A percentile compares a stretch with the other conserved stretches of the same genome.
Evolutionary conservation across 768 basidiomycete genomes (phyloP).

Genomic region (Boletales sp.): DNA sequence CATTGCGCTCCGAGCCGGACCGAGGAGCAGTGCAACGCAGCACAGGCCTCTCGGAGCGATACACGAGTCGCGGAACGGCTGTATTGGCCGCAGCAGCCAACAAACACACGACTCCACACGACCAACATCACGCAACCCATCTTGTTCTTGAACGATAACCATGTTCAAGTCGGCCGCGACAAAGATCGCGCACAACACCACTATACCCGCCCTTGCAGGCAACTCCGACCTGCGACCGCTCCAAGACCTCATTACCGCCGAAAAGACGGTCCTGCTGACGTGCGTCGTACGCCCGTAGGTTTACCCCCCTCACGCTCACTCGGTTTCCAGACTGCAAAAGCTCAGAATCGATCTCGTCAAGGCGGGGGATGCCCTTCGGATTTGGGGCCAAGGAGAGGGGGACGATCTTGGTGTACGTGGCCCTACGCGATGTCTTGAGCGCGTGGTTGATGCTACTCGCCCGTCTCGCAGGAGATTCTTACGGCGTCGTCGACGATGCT

Average conservation of each 20-base stretch:
- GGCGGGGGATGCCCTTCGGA: conserved; percentile 66
- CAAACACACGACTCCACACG: conserved; percentile 4
- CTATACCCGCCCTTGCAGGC: conserved; percentile 63
- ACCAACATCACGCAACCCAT: background rate
- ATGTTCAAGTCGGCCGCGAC: conserved; percentile 82
- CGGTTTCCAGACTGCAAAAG: conserved; percentile 50
- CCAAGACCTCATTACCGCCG: conserved; percentile 86
- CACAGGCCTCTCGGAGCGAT: too few species aligned
- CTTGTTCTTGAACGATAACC: conserved; percentile 7
- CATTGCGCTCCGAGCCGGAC: too few species aligned
- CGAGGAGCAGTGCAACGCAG: too few species aligned
- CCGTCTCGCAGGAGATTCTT: conserved; percentile 62
- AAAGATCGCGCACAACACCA: conserved; percentile 87
- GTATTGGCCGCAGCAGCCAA: background rate
- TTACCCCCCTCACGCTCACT: background rate
- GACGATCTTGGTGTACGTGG: conserved; percentile 72
- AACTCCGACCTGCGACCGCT: conserved; percentile 79
- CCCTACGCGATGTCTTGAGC: background rate
- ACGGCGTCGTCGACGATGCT: conserved; percentile 66
- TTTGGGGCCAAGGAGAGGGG: conserved; percentile 78
- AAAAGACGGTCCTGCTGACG: conserved; percentile 79
- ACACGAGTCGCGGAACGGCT: too few species aligned
- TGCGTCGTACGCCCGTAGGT: conserved; percentile 34
- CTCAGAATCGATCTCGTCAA: conserved; percentile 63
- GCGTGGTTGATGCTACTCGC: background rate